These are phyloP conservation scores for Infundibulicybe gibba DNA, from an alignment of 768 basidiomycete genomes.

Conservation along the genomic window DNA sequence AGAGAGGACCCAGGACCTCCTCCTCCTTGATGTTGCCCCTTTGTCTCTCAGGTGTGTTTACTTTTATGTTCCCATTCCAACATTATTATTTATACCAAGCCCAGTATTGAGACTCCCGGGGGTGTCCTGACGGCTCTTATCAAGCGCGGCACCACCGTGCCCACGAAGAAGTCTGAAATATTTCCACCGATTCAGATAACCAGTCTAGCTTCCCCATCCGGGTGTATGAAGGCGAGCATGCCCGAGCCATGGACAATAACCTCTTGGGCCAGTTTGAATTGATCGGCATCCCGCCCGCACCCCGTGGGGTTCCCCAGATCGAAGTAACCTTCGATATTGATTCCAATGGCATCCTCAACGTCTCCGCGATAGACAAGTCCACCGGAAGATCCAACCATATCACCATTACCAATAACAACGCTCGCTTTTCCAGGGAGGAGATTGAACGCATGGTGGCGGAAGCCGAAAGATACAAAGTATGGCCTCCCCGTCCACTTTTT, in stretches of 20 bases:
- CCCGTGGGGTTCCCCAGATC: no score
- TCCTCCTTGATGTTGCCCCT: slow-evolving; percentile 92
- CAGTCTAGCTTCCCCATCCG: slow-evolving; percentile 98
- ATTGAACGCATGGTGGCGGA: no score
- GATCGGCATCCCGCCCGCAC: no score
- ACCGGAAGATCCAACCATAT: slow-evolving; percentile 95
- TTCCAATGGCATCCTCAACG: slow-evolving; percentile 94
- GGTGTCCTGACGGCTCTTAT: slow-evolving; percentile 99
- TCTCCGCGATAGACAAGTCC: slow-evolving; percentile 93
- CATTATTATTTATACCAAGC: slow-evolving; percentile 18
- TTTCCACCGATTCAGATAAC: slow-evolving; percentile 99
- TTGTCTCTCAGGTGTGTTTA: slow-evolving; percentile 58
- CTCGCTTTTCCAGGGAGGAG: slow-evolving; percentile 94
- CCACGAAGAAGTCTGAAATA: slow-evolving; percentile 97
- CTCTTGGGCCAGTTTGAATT: slow-evolving; percentile 98
- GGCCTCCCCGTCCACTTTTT: slow-evolving; percentile 33
- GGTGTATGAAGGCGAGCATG: slow-evolving; percentile 97
- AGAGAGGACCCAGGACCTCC: slow-evolving; percentile 94
- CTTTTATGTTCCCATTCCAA: slow-evolving; percentile 24
- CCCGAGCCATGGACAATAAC: slow-evolving; percentile 98
- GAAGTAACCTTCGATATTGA: no score
- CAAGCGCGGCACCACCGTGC: slow-evolving; percentile 98
- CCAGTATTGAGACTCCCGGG: slow-evolving; percentile 94
- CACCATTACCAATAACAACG: slow-evolving; percentile 96
- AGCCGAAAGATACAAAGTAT: slow-evolving; percentile 87